Evolutionary conservation across 1,139 yeast species (phyloP).

Genomic region (Zygoascus meyerae): DNA sequence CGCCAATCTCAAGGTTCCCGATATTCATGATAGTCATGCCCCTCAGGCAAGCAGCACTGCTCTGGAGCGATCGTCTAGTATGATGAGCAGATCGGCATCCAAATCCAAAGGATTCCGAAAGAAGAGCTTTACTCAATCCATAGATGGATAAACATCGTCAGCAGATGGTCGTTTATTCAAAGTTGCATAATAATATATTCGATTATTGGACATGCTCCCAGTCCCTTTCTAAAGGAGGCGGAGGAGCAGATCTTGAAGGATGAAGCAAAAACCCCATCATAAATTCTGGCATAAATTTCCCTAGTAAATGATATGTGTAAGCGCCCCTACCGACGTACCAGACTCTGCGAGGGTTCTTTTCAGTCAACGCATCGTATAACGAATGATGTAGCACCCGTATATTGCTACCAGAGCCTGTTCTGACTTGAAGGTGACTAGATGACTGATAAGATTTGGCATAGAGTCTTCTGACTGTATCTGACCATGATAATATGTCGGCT

Average conservation of each 20-base stretch:
- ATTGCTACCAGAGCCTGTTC: constrained; percentile 30
- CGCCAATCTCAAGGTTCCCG: not conserved
- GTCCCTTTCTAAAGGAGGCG: constrained; percentile 18
- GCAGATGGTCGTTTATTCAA: not conserved
- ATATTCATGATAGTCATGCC: not conserved
- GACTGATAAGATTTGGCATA: constrained; percentile 34
- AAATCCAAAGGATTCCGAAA: not conserved
- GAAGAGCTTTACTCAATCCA: not conserved
- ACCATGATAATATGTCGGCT: constrained; percentile 39
- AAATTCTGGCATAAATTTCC: constrained; percentile 32
- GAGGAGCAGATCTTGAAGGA: constrained; percentile 20
- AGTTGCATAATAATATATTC: not conserved
- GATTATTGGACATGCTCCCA: constrained; percentile 19
- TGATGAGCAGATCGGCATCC: not conserved
- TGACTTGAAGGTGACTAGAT: constrained; percentile 30
- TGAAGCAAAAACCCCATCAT: constrained; percentile 33
- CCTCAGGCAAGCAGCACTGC: not conserved
- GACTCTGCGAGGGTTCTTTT: constrained; percentile 30
- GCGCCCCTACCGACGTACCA: constrained; percentile 38
- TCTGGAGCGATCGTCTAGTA: not conserved
- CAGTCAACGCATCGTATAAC: constrained; percentile 33
- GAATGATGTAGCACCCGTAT: constrained; percentile 32
- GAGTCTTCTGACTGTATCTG: constrained; percentile 34
- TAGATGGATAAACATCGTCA: not conserved
- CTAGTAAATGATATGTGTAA: constrained; percentile 31